Conservation (phyloP, 2,329 filamentous ascomycete genomes). For the Parafenestella ontariensis region DNA sequence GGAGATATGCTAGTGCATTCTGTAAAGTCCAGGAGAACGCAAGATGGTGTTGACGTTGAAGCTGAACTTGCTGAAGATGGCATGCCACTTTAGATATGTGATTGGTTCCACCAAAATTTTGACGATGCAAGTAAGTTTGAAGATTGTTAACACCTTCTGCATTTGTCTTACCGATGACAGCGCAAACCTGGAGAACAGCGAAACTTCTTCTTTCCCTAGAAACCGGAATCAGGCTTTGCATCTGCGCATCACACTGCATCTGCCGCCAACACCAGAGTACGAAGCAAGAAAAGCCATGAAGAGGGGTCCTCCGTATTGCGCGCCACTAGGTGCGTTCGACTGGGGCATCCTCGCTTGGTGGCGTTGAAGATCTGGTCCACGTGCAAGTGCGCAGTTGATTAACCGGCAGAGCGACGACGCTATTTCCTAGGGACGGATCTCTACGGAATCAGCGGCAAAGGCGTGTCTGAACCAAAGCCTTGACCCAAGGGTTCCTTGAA, state of each 20-base stretch:
- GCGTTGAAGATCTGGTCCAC: slow-evolving; percentile 28
- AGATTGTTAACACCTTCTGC: slow-evolving; percentile 22
- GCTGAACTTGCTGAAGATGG: slow-evolving; percentile 8
- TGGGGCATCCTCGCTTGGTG: slow-evolving; percentile 20
- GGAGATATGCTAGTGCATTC: slow-evolving; percentile 5
- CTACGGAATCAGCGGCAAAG: slow-evolving; percentile 25
- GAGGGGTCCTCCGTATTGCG: slow-evolving; percentile 5
- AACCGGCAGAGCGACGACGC: slow-evolving; percentile 21
- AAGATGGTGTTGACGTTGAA: slow-evolving; percentile 11
- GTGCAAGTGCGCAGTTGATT: slow-evolving; percentile 28
- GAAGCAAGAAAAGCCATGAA: not conserved
- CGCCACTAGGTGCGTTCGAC: slow-evolving; percentile 11
- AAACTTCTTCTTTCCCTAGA: slow-evolving; percentile 3
- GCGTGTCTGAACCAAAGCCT: slow-evolving; percentile 7
- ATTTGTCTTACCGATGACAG: slow-evolving; percentile 14
- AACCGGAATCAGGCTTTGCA: slow-evolving; percentile 3
- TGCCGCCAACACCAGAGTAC: not conserved
- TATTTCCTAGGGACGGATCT: slow-evolving; percentile 17
- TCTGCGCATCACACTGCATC: not conserved
- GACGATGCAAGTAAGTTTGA: slow-evolving; percentile 4
- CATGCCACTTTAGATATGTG: slow-evolving; percentile 4
- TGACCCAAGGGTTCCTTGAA: slow-evolving; percentile 6
- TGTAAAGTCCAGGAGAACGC: slow-evolving; percentile 6
- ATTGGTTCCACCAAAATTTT: slow-evolving; percentile 17
- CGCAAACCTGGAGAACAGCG: slow-evolving; percentile 1